Evolutionary conservation across 352 stramenopile genomes (phyloP).

Genomic region (Thraustochytrium sp.): DNA sequence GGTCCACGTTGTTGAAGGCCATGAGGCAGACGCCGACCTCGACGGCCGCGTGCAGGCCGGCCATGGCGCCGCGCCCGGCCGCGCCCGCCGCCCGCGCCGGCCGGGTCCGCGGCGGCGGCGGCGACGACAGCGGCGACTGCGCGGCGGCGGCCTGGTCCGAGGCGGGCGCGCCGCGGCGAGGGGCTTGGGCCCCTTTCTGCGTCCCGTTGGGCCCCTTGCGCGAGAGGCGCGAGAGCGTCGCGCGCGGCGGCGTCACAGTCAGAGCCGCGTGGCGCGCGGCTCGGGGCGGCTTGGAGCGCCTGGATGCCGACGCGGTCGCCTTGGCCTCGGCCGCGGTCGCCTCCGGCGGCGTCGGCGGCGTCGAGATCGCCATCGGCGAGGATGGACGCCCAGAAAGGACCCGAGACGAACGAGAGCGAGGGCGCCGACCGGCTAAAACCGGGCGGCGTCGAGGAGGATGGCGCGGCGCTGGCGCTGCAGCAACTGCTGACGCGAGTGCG

Average conservation of each 20-base stretch:
- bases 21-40: conserved; percentile 20
- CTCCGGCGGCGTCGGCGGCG: too few relatives aligned
- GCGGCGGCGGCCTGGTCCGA: background rate
- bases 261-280: too few relatives aligned
- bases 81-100: too few relatives aligned
- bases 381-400: too few relatives aligned
- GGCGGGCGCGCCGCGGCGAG: background rate
- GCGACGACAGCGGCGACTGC: background rate
- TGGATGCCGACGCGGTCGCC: too few relatives aligned
- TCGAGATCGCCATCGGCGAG: too few relatives aligned
- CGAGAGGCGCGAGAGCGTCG: background rate
- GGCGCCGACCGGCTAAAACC: background rate
- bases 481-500: background rate
- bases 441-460: background rate
- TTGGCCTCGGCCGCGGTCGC: background rate
- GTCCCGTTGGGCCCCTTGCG: background rate
- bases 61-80: background rate
- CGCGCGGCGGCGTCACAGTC: background rate
- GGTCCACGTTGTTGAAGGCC: conserved; percentile 35
- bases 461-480: background rate
- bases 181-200: background rate
- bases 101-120: too few relatives aligned
- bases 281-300: too few relatives aligned
- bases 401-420: too few relatives aligned
- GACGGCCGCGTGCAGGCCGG: background rate